Evolutionary conservation across 805 yeast species (phyloP).

Genomic region (Cyberlindnera amylophila): DNA sequence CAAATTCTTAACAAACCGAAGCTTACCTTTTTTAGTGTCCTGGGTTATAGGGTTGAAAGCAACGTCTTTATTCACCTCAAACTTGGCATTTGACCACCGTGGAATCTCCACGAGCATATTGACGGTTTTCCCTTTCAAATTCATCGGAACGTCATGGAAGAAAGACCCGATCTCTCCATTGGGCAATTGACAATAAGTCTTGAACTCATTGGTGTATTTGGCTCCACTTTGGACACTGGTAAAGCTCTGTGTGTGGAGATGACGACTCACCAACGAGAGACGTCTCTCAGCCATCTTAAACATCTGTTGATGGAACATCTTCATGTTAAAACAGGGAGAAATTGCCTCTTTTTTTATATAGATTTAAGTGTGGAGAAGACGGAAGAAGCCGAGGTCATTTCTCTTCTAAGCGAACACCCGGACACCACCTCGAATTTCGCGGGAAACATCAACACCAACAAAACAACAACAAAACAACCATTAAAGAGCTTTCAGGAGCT

Average conservation of each 20-base stretch:
- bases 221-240: conserved; percentile 29
- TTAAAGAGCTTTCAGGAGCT: background rate
- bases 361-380: too few relatives aligned
- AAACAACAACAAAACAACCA: background rate
- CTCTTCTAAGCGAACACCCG: conserved; percentile 8
- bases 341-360: background rate
- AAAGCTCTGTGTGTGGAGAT: background rate
- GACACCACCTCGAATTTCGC: conserved; percentile 4
- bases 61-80: conserved; percentile 86
- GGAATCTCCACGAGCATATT: conserved; percentile 97
- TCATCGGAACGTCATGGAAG: conserved; percentile 89
- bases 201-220: conserved; percentile 37
- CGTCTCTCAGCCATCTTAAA: conserved; percentile 8
- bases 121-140: conserved; percentile 86
- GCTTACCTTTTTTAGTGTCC: conserved; percentile 95
- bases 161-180: conserved; percentile 52
- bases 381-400: background rate
- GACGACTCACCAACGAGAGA: background rate
- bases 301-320: too few relatives aligned
- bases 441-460: background rate
- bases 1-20: conserved; percentile 93
- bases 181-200: conserved; percentile 40
- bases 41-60: conserved; percentile 90
- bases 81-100: conserved; percentile 97
- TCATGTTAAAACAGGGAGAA: background rate